Percentiles rank a stretch among this genome's conserved stretches.
phyloP scores from a whole-genome alignment of 169 alveolate genomes.

The Cryptosporidium viatorum region DNA sequence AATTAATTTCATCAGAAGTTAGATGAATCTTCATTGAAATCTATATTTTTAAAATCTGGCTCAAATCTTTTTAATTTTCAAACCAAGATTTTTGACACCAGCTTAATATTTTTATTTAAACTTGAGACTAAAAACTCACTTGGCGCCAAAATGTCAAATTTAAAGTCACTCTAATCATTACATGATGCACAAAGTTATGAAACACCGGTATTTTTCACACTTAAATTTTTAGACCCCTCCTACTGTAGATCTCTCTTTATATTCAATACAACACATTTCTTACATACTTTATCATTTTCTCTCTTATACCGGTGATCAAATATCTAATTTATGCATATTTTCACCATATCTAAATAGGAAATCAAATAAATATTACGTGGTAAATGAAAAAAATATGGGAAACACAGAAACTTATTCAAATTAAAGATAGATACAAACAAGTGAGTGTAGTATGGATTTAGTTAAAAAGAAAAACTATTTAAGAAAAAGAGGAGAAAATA shows the following conservation, averaged over 20 bases:
- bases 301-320: neutral
- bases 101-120: neutral
- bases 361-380: no score
- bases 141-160: slow-evolving; percentile 44
- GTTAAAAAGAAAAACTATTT: no score
- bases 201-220: neutral
- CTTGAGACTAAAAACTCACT: neutral
- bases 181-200: neutral
- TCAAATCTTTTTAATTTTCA: neutral
- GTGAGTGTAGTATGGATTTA: no score
- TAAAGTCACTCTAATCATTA: neutral
- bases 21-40: slow-evolving; percentile 85
- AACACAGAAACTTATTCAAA: no score
- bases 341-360: no score
- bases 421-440: no score
- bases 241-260: neutral
- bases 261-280: neutral
- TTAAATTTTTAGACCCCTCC: neutral
- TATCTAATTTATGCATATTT: no score
- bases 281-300: neutral
- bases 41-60: neutral
- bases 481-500: no score
- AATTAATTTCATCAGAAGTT: slow-evolving; percentile 89
- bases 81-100: neutral
- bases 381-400: no score